These are phyloP conservation scores for Polytolypa hystricis DNA, from an alignment of 2,329 filamentous ascomycete species.

Conservation along the genomic window DNA sequence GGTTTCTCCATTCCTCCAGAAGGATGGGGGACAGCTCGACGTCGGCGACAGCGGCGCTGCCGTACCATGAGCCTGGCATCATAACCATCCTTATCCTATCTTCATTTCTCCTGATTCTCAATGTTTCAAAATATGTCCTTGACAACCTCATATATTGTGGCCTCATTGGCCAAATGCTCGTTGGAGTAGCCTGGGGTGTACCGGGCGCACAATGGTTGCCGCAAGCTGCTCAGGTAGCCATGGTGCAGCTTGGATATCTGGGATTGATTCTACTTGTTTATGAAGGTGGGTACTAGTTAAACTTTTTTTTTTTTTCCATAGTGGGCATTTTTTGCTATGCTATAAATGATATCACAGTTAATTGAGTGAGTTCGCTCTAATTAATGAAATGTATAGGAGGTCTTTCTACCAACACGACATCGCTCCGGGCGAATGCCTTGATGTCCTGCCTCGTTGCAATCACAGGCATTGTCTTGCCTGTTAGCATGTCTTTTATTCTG, in stretches of 20 bases:
- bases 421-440: conserved; percentile 48
- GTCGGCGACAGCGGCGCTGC: conserved; percentile 23
- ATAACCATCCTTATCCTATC: conserved; percentile 47
- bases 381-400: conserved; percentile 32
- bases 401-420: conserved; percentile 42
- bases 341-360: neutral
- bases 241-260: conserved; percentile 60
- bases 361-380: too few relatives aligned
- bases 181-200: conserved; percentile 59
- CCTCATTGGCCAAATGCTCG: conserved; percentile 58
- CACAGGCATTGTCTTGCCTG: conserved; percentile 54
- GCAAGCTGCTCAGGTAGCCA: conserved; percentile 38
- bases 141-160: conserved; percentile 57
- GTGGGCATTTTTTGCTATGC: neutral
- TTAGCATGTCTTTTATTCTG: conserved; percentile 55
- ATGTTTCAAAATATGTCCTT: conserved; percentile 45
- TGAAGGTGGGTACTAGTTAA: conserved; percentile 45
- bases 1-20: too few relatives aligned
- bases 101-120: conserved; percentile 53
- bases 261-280: conserved; percentile 63
- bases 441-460: conserved; percentile 53
- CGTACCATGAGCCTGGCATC: conserved; percentile 55
- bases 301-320: too few relatives aligned
- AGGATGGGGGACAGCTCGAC: too few relatives aligned
- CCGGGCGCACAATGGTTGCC: conserved; percentile 54